Evolutionary conservation across 257 asterid genomes (phyloP), one percentile per base, ranked within the genome.

Genomic region (Fraxinus excelsior): DNA sequence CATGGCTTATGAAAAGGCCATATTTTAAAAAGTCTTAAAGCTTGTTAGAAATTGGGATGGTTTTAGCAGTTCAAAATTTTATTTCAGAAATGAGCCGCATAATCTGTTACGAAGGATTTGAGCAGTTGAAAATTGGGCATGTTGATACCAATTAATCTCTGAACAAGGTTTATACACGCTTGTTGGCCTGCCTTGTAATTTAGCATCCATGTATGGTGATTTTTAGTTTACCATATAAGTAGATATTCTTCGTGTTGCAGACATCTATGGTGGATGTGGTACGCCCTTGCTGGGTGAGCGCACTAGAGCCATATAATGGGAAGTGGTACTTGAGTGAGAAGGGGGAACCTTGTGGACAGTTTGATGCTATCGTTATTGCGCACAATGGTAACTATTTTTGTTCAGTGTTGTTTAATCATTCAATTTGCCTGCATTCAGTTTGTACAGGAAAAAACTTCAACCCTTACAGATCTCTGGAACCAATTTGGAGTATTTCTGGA

Each of bases 301-400:
- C 84, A 72, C 86, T 94, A 37, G 98, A 92, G 79, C 97, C 97
- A 13, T 88, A 84, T 78, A 92, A 90, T 78, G 97, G 97, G 77
- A 87, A 82, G 80, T 94, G 98, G 98, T 86, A 91, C 89, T 79
- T 94, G 86, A 88, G 97, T 58, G 97, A 92, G 91, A 92, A 94
- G 4, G 96, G 94, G 56, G 91, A 90, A 84, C 86, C 90, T 72
- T 84, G 97, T 72, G 99, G 99, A 56, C 85, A 88, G 76, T 94
- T 94, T 77, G 99, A 92, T 81, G 97, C 91, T 71, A 85, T 94
- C 85, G 94, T 92, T 75, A 89, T 94, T 84, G 97, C 99, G 80
- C 99, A 94, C 83, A 94, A 94, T 77, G 98, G 98, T 92, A 75
- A 87, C 76, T 69, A 5, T 69, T 71, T 74, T 32, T 26, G 37